Percentiles rank a stretch among this genome's conserved stretches.
These are phyloP conservation scores for Candida taoyuanica DNA, from an alignment of 805 yeast species.

Conservation along the genomic window DNA sequence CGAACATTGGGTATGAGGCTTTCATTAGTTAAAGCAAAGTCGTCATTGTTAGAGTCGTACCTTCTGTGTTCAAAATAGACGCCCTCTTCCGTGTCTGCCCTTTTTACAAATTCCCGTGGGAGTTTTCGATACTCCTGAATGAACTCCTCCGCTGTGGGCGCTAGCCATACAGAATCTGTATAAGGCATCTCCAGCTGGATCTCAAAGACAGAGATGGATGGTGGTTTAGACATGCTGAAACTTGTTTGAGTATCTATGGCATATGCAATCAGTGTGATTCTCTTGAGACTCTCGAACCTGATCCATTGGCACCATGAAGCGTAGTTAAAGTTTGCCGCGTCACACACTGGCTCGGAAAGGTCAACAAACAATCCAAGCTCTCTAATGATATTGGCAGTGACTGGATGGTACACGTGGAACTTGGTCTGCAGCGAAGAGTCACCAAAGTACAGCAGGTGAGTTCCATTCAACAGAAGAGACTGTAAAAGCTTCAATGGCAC, in stretches of 20 bases:
- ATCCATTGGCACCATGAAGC: conserved; percentile 43
- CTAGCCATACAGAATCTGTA: conserved; percentile 41
- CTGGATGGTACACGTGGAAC: conserved; percentile 23
- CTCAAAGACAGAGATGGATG: conserved; percentile 38
- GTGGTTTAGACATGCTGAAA: conserved; percentile 29
- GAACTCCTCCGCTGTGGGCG: conserved; percentile 25
- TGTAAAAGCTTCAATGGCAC: conserved; percentile 22
- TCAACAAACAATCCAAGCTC: conserved; percentile 16
- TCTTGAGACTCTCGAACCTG: conserved; percentile 38
- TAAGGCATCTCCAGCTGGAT: conserved; percentile 42
- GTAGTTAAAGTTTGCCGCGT: conserved; percentile 5
- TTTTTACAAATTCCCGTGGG: conserved; percentile 23
- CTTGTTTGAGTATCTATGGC: conserved; percentile 38
- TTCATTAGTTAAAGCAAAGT: conserved; percentile 9
- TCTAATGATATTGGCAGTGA: conserved; percentile 17
- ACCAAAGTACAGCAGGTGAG: conserved; percentile 25
- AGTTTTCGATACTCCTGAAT: conserved; percentile 25
- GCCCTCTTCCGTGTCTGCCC: background rate
- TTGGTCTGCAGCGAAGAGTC: conserved; percentile 14
- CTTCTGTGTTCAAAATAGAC: conserved; percentile 1
- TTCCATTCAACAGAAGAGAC: conserved; percentile 21
- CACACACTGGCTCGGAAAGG: conserved; percentile 12
- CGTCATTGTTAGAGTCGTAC: conserved; percentile 10
- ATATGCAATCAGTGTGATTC: conserved; percentile 37
- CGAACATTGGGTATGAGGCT: conserved; percentile 23